phyloP scores from a whole-genome alignment of 768 basidiomycete genomes.

The Trametes coccinea region DNA sequence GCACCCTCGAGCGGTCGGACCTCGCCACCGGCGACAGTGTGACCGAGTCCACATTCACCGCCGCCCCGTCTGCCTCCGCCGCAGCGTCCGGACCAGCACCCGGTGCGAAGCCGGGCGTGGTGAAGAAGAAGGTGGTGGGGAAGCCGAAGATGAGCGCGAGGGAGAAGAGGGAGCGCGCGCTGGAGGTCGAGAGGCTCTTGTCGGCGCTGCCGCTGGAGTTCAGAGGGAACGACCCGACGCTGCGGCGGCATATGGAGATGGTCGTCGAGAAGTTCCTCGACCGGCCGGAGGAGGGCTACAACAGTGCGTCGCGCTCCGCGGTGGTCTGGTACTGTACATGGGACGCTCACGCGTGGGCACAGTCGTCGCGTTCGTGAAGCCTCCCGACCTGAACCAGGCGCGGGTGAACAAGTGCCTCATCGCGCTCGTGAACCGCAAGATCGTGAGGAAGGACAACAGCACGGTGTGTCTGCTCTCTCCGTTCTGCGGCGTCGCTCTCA shows the following conservation, averaged over 20 bases:
- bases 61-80: conserved; percentile 17
- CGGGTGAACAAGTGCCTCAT: conserved; percentile 93
- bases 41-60: conserved; percentile 32
- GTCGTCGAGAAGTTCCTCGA: conserved; percentile 80
- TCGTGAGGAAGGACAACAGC: conserved; percentile 72
- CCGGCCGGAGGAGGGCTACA: conserved; percentile 57
- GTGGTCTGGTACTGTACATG: background rate
- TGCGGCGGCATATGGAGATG: conserved; percentile 76
- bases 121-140: conserved; percentile 47
- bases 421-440: conserved; percentile 83
- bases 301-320: conserved; percentile 43
- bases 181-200: conserved; percentile 70
- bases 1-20: conserved; percentile 31
- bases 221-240: conserved; percentile 81
- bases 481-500: background rate
- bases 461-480: conserved; percentile 27
- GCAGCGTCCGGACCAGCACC: conserved; percentile 42
- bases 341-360: background rate
- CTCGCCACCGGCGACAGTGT: conserved; percentile 37
- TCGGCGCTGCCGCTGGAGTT: conserved; percentile 85
- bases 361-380: conserved; percentile 79
- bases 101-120: conserved; percentile 37
- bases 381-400: conserved; percentile 85
- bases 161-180: conserved; percentile 80
- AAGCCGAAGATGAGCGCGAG: conserved; percentile 74